These are phyloP conservation scores for Suhomyces yuchorum DNA, from an alignment of 1,139 yeast genomes.

Conservation along the genomic window DNA sequence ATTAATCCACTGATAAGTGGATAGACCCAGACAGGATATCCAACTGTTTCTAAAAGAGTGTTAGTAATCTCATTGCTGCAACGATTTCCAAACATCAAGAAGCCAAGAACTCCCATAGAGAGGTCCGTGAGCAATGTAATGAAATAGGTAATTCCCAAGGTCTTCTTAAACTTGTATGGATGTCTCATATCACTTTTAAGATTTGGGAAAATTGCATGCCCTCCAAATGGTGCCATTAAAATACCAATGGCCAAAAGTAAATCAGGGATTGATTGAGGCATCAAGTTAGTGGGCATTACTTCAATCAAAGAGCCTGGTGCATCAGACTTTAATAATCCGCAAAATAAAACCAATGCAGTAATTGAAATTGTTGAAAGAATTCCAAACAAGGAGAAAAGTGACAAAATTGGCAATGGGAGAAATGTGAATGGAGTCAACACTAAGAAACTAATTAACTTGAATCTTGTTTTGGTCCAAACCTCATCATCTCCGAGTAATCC, in stretches of 20 bases:
- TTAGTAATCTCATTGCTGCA: constrained; percentile 85
- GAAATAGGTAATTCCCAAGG: constrained; percentile 40
- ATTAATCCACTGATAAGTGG: constrained; percentile 68
- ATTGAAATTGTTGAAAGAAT: constrained; percentile 49
- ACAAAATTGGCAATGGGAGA: constrained; percentile 46
- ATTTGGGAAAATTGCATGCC: constrained; percentile 64
- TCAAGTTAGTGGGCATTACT: constrained; percentile 49
- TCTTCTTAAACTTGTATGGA: constrained; percentile 47
- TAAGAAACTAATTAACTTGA: constrained; percentile 43
- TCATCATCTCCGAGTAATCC: constrained; percentile 44
- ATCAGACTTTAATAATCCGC: constrained; percentile 41
- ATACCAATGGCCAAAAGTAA: constrained; percentile 56
- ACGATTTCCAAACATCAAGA: constrained; percentile 78
- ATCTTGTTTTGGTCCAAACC: constrained; percentile 40
- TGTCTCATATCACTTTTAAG: constrained; percentile 59
- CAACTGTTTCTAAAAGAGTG: constrained; percentile 65
- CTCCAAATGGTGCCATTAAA: constrained; percentile 64
- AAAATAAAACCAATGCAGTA: constrained; percentile 39
- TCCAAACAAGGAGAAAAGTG: constrained; percentile 48
- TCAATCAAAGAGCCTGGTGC: constrained; percentile 47
- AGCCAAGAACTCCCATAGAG: constrained; percentile 78
- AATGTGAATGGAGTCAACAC: constrained; percentile 51
- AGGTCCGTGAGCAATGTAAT: constrained; percentile 74
- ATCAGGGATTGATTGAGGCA: constrained; percentile 46
- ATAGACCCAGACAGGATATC: constrained; percentile 71